Evolutionary conservation across 768 basidiomycete species (phyloP), one percentile per base, ranked within the genome.

Genomic region (Vararia minispora): DNA sequence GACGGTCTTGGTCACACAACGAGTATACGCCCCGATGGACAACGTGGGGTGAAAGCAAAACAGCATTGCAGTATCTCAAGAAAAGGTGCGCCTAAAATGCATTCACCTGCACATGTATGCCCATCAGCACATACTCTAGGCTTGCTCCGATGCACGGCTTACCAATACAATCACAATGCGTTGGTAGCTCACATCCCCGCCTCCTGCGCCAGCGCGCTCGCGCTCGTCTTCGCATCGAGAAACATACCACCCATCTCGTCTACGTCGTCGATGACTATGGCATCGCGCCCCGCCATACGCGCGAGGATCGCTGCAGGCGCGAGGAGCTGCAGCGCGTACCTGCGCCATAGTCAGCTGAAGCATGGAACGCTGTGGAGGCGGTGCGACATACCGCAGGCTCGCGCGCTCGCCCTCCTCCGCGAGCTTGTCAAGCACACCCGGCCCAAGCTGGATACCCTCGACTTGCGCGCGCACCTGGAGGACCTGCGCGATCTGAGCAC

Each of bases 161-260:
- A n/a, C n/a, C n/a, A n/a, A n/a, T n/a, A n/a, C n/a, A n/a, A n/a
- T n/a, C n/a, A n/a, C n/a, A n/a, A n/a, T n/a, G n/a, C n/a, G n/a
- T n/a, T n/a, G n/a, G n/a, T n/a, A n/a, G n/a, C n/a, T n/a, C n/a
- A n/a, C n/a, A n/a, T 6, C 18, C 59, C 56, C 4, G 58, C 62
- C 18, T 56, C 55, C 12, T n/a, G n/a, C n/a, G n/a, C n/a, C n/a
- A n/a, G n/a, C n/a, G n/a, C n/a, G n/a, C 37, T 41, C 5, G 58
- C 66, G 46, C 59, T 58, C 0, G 83, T 79, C 55, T 91, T 94
- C 14, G 94, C 90, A 57, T 98, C 92, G 51, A 97, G 66, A 69
- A 99, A 99, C 23, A 99, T 65, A 54, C 88, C 87, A 46, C 80
- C 81, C 80, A 95, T 90, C 69, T 97, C 91, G 24, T 72, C 69